Evolutionary conservation across 1,284 basidiomycete genomes (phyloP), one percentile per base, ranked within the genome.

Genomic region (Malassezia cuniculi): DNA sequence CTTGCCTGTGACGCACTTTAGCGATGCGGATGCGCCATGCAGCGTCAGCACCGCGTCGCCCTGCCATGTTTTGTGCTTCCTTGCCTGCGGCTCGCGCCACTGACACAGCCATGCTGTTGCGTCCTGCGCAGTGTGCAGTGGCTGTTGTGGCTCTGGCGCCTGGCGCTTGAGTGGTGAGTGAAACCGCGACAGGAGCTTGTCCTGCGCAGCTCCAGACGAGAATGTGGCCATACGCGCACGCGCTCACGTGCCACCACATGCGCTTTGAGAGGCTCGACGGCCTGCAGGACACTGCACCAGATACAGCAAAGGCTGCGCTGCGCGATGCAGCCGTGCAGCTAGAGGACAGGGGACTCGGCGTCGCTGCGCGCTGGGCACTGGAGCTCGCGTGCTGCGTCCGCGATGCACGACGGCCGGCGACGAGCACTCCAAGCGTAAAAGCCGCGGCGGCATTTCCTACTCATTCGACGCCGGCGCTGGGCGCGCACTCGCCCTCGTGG

Each of bases 41-140:
- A 60, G 43, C 24, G 59, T 46, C 19, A 67, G 55, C 7, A 70
- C 44, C 1, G 57, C 68, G 41, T 69, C 69, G 6, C 59, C 82
- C 53, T 87, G 84, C 85, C 85, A 89, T 1, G 79, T 85, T 66
- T 85, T 85, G 62, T 86, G 77, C 69, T 86, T 89, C 66, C 75
- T 79, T 16, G 71, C 71, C 57, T 82, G 80, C 19, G 77, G 78
- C 55, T 80, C 82, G 17, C 85, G 74, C 56, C 57, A 66, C 9
- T 51, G 50, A 43, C 61, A 64, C 15, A 60, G 39, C 31, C 52
- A n/a, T n/a, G n/a, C n/a, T n/a, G n/a, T n/a, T n/a, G n/a, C n/a
- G n/a, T n/a, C n/a, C n/a, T n/a, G 30, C 7, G 30, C 30, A 18
- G 15, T 12, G 6, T 14, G 15, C 7, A 20, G 28, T 22, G 24